Conservation (phyloP, 768 basidiomycete species). For the Galerina sulciceps region DNA sequence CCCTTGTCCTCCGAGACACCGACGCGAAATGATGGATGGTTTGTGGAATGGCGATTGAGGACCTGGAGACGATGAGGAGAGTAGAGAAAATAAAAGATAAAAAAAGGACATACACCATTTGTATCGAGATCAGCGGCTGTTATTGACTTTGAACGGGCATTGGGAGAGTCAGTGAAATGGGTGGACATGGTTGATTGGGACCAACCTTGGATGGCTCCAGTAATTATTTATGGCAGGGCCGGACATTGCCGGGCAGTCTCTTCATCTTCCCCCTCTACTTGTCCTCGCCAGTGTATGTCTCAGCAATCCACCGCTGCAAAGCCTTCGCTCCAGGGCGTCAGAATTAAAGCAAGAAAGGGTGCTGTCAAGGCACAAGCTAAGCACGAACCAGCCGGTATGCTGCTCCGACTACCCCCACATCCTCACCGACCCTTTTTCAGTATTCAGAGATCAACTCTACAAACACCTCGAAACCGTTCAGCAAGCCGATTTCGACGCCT, state of each 20-base stretch:
- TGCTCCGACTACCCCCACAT: not conserved
- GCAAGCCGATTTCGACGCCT: constrained; percentile 80
- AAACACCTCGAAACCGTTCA: constrained; percentile 87
- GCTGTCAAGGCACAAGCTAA: constrained; percentile 92
- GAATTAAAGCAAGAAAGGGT: constrained; percentile 92
- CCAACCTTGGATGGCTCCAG: not conserved
- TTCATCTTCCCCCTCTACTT: constrained; percentile 27
- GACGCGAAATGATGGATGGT: constrained; percentile 68
- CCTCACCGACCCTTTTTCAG: constrained; percentile 38
- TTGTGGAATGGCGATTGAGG: constrained; percentile 75
- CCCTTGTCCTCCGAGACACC: constrained; percentile 88
- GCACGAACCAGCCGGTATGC: constrained; percentile 81
- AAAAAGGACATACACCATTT: constrained; percentile 60
- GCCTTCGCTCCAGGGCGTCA: constrained; percentile 91
- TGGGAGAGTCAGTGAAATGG: constrained; percentile 62
- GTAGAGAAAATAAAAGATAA: not conserved
- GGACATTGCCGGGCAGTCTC: constrained; percentile 25
- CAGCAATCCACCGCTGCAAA: constrained; percentile 82
- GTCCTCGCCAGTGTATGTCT: constrained; percentile 78
- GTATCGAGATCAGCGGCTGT: constrained; percentile 81
- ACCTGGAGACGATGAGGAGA: constrained; percentile 42
- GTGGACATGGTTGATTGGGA: constrained; percentile 22
- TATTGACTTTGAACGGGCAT: constrained; percentile 83
- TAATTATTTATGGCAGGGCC: constrained; percentile 21
- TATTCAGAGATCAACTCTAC: constrained; percentile 92